These are phyloP conservation scores for Symbiodinium natans DNA, from an alignment of 73 alveolate genomes.

Conservation along the genomic window DNA sequence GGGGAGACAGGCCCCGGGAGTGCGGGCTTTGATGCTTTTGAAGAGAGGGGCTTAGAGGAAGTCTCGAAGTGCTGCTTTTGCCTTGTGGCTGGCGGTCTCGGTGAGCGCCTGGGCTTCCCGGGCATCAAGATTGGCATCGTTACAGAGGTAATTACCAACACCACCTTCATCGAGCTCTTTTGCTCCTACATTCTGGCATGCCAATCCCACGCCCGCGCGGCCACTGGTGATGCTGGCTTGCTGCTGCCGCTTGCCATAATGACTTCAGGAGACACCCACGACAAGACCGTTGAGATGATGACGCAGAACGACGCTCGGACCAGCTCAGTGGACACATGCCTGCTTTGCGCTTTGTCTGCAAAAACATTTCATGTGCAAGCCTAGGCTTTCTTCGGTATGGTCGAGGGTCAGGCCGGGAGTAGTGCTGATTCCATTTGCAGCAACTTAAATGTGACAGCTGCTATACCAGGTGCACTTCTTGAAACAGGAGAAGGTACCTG, in stretches of 20 bases:
- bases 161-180: slow-evolving; percentile 97
- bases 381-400: neutral
- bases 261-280: slow-evolving; percentile 99
- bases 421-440: no score
- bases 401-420: neutral
- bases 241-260: slow-evolving; percentile 98
- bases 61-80: slow-evolving; percentile 97
- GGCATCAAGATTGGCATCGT: slow-evolving; percentile 99
- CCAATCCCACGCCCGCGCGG: slow-evolving; percentile 95
- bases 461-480: slow-evolving; percentile 38
- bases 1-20: slow-evolving; percentile 77
- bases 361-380: neutral
- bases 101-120: slow-evolving; percentile 99
- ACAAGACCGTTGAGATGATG: slow-evolving; percentile 96
- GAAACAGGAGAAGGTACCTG: slow-evolving; percentile 98
- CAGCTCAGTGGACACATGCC: neutral
- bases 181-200: slow-evolving; percentile 97
- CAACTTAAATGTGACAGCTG: no score
- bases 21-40: slow-evolving; percentile 94
- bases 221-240: slow-evolving; percentile 95
- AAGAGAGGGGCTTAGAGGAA: slow-evolving; percentile 96
- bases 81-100: slow-evolving; percentile 99
- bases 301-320: slow-evolving; percentile 90
- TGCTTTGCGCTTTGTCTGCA: neutral
- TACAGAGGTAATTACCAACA: slow-evolving; percentile 96